phyloP scores from a whole-genome alignment of 176 grass and related monocot species.

The Bolboschoenus planiculmis region DNA sequence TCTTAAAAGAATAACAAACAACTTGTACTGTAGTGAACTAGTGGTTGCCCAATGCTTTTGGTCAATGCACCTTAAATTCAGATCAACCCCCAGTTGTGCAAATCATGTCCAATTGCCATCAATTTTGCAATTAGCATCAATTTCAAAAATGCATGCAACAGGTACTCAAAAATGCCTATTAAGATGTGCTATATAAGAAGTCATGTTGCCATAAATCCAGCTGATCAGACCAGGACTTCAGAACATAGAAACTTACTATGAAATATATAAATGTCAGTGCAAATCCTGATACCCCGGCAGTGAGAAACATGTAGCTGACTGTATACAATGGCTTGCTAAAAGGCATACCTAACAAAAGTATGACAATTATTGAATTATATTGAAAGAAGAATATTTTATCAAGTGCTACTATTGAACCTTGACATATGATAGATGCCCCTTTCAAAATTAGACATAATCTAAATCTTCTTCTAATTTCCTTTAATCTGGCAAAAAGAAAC shows the following conservation, averaged over 20 bases:
- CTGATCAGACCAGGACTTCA: neutral
- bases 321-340: slow-evolving; percentile 94
- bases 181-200: neutral
- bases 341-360: slow-evolving; percentile 59
- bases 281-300: slow-evolving; percentile 69
- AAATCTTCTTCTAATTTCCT: neutral
- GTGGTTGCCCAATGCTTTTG: neutral
- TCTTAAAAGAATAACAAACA: neutral
- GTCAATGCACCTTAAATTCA: neutral
- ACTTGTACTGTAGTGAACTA: neutral
- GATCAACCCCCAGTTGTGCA: neutral
- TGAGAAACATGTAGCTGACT: slow-evolving; percentile 84
- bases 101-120: neutral
- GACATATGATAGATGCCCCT: neutral
- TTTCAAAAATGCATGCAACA: neutral
- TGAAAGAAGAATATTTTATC: neutral
- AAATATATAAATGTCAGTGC: slow-evolving; percentile 61
- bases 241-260: slow-evolving; percentile 49
- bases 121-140: neutral
- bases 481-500: neutral
- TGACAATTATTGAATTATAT: neutral
- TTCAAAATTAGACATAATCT: neutral
- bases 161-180: neutral
- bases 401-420: neutral
- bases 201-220: neutral